A percentile compares a stretch with the other conserved stretches of the same genome.
Conservation (phyloP, 73 alveolate species). For the Tetrahymena elliotti region DNA sequence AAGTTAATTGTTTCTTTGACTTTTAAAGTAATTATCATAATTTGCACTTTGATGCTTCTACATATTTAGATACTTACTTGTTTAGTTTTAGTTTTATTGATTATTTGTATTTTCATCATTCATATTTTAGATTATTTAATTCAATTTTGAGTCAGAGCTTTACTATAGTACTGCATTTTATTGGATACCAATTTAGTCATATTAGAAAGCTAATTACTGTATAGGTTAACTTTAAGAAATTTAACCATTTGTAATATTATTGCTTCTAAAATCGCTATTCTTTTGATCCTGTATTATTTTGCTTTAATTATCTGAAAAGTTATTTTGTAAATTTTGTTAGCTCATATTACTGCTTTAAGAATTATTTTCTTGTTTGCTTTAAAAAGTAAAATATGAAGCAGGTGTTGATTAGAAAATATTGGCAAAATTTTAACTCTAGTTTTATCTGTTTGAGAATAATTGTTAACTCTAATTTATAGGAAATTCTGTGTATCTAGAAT, state of each 20-base stretch:
- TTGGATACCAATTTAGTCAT: background rate
- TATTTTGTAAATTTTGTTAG: too few species aligned
- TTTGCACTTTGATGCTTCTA: background rate
- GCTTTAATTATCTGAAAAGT: background rate
- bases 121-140: too few species aligned
- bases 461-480: background rate
- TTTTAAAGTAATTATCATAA: background rate
- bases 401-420: background rate
- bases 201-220: background rate
- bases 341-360: background rate
- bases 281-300: background rate
- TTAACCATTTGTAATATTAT: background rate
- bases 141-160: background rate
- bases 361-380: background rate
- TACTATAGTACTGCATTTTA: background rate
- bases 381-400: background rate
- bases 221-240: background rate
- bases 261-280: background rate
- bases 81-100: background rate
- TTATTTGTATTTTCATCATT: background rate
- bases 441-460: background rate
- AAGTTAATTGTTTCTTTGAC: background rate
- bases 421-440: background rate
- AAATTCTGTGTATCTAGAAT: background rate
- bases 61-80: background rate